Percentiles rank a stretch among this genome's conserved stretches.
Evolutionary conservation across 2,329 filamentous ascomycete genomes (phyloP).

Genomic region (Colletotrichum sp.): DNA sequence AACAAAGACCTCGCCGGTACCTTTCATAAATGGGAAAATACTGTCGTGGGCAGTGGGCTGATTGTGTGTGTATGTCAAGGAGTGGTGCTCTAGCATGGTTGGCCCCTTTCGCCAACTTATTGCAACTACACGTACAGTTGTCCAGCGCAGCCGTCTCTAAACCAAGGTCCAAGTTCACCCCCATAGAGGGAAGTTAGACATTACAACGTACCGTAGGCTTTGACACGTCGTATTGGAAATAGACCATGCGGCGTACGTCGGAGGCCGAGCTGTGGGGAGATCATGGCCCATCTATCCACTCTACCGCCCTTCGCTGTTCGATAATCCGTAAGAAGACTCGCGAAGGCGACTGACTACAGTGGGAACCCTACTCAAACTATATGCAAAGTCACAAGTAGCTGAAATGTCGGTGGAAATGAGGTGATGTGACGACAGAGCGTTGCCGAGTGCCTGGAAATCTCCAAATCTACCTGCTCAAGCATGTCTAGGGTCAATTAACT

Average conservation of each 20-base stretch:
- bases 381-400: neutral
- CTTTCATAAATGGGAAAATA: neutral
- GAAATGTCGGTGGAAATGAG: neutral
- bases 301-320: neutral
- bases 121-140: neutral
- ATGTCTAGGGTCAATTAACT: neutral
- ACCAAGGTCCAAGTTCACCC: neutral
- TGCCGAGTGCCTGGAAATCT: neutral
- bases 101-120: neutral
- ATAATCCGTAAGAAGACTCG: neutral
- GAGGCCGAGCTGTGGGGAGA: neutral
- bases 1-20: neutral
- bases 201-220: neutral
- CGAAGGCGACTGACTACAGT: neutral
- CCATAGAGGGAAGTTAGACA: neutral
- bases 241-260: neutral
- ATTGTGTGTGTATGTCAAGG: neutral
- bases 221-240: neutral
- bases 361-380: neutral
- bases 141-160: neutral
- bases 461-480: neutral
- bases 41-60: neutral
- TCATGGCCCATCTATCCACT: neutral
- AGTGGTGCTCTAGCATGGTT: neutral
- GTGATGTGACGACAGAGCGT: neutral